phyloP scores from a whole-genome alignment of 768 basidiomycete genomes.

The Tylopilus rubrobrunneus region DNA sequence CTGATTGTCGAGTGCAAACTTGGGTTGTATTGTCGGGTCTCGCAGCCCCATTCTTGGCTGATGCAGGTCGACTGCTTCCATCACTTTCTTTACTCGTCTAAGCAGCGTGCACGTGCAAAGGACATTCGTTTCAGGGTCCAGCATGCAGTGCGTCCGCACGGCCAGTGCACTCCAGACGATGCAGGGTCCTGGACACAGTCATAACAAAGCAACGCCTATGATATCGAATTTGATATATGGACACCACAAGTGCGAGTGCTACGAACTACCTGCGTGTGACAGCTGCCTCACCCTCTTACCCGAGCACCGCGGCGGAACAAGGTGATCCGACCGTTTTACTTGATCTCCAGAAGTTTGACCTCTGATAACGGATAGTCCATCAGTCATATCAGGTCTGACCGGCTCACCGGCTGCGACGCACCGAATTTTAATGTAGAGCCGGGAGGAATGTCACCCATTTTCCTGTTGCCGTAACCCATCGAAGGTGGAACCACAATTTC shows the following conservation, averaged over 20 bases:
- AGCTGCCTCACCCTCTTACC: slow-evolving; percentile 4
- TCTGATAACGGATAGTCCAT: slow-evolving; percentile 38
- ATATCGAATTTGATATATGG: slow-evolving; percentile 29
- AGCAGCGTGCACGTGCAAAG: slow-evolving; percentile 8
- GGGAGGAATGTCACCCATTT: slow-evolving; percentile 59
- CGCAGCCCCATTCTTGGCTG: neutral
- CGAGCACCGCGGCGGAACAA: slow-evolving; percentile 13
- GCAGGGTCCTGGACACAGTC: slow-evolving; percentile 17
- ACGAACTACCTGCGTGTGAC: slow-evolving; percentile 20
- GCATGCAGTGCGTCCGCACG: slow-evolving; percentile 23
- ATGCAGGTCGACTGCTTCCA: neutral
- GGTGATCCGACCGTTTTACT: slow-evolving; percentile 35
- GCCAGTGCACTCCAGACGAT: slow-evolving; percentile 19
- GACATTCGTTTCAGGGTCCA: slow-evolving; percentile 21
- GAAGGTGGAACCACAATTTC: slow-evolving; percentile 68
- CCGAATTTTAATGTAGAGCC: slow-evolving; percentile 84
- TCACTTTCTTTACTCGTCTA: neutral
- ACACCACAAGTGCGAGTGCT: slow-evolving; percentile 12
- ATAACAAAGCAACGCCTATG: slow-evolving; percentile 16
- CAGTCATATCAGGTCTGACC: slow-evolving; percentile 4
- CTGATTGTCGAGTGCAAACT: slow-evolving; percentile 9
- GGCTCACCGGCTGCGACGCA: slow-evolving; percentile 33
- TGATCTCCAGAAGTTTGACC: slow-evolving; percentile 68
- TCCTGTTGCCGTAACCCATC: slow-evolving; percentile 69
- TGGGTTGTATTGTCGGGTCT: too few relatives aligned